Conservation (phyloP, 2,329 filamentous ascomycete species). For the Cladosporium velox region DNA sequence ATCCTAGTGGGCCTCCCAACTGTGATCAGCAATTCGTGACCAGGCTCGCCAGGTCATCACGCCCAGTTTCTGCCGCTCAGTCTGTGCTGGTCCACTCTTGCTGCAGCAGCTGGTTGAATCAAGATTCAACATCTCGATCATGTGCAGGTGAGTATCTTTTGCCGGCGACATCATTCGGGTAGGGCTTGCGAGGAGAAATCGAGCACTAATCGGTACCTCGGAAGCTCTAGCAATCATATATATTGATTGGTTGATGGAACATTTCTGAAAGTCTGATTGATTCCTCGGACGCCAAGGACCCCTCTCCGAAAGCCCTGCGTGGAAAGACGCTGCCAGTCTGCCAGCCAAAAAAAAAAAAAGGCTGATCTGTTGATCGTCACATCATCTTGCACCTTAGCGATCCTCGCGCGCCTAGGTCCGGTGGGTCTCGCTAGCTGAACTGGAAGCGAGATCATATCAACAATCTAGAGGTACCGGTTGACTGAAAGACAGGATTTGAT, state of each 20-base stretch:
- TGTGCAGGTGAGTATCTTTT: not conserved
- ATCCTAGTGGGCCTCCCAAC: not conserved
- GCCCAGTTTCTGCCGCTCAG: not conserved
- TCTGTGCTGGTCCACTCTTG: not conserved
- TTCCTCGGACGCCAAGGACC: not conserved
- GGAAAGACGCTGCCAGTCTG: not conserved
- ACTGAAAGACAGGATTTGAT: not conserved
- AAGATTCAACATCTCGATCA: not conserved
- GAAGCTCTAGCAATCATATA: not conserved
- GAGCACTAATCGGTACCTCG: not conserved
- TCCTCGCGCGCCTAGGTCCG: not conserved
- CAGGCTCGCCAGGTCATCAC: not conserved
- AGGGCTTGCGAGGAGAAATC: not conserved
- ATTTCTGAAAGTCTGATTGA: not conserved
- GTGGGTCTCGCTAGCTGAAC: not conserved
- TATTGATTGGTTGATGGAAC: not conserved
- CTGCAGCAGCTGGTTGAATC: not conserved
- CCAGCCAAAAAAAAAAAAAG: not conserved
- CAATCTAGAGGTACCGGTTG: not conserved
- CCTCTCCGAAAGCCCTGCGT: not conserved
- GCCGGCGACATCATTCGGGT: not conserved
- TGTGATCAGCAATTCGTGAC: not conserved
- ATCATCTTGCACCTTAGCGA: not conserved
- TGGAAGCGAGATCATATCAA: not conserved
- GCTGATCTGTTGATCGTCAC: not conserved